These are phyloP conservation scores for Halophytophthora polymorphica DNA, from an alignment of 352 stramenopile genomes.

Conservation along the genomic window DNA sequence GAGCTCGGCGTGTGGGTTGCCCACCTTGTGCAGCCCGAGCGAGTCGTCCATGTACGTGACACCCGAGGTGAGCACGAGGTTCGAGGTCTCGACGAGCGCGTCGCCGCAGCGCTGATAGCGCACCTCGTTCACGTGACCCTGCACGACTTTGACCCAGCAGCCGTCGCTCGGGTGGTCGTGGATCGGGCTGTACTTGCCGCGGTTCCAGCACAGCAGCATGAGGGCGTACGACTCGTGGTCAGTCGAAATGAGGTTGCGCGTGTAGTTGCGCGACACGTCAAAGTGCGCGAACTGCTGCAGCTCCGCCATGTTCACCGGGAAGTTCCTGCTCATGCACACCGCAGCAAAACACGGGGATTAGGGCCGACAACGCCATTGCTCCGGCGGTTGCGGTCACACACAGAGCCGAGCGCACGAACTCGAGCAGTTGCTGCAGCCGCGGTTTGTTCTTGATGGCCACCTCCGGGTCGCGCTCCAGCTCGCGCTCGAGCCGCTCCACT, in stretches of 20 bases:
- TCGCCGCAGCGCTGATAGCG: constrained; percentile 63
- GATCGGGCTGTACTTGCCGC: constrained; percentile 85
- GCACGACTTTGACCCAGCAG: constrained; percentile 89
- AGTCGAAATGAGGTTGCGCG: constrained; percentile 92
- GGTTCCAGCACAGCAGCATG: constrained; percentile 93
- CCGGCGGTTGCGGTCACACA: neutral
- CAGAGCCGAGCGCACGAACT: constrained; percentile 22
- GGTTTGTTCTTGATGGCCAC: constrained; percentile 60
- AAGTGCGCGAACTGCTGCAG: constrained; percentile 79
- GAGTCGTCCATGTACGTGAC: constrained; percentile 91
- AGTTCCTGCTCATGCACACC: constrained; percentile 32
- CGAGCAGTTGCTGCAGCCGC: constrained; percentile 51
- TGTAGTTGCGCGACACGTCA: constrained; percentile 88
- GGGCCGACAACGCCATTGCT: neutral
- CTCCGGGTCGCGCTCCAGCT: constrained; percentile 45
- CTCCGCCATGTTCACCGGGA: constrained; percentile 52
- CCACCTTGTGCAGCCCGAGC: constrained; percentile 91
- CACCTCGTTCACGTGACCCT: constrained; percentile 88
- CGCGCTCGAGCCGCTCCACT: constrained; percentile 49
- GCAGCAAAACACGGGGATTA: neutral
- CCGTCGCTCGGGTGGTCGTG: constrained; percentile 93
- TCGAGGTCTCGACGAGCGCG: constrained; percentile 58
- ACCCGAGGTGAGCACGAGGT: constrained; percentile 54
- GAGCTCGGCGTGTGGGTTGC: constrained; percentile 58
- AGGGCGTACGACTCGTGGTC: constrained; percentile 92